A percentile compares a stretch with the other conserved stretches of the same genome.
Evolutionary conservation across 192 early-diverging fungal species (phyloP).

Genomic region (Rhizoclosmatium sp.): DNA sequence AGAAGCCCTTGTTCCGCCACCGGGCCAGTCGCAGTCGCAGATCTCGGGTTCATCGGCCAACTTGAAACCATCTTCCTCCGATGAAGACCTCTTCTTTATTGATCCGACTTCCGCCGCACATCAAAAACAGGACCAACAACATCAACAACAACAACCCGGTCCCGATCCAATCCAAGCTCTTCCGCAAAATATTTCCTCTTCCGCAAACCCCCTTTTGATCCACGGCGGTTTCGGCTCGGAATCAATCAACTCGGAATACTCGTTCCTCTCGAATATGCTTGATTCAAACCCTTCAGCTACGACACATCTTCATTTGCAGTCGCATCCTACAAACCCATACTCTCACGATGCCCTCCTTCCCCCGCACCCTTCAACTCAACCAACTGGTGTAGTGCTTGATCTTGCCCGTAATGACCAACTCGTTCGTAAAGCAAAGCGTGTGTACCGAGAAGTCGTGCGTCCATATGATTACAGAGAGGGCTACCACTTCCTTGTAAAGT

Average conservation of each 20-base stretch:
- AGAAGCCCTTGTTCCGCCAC: not conserved
- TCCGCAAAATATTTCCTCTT: not conserved
- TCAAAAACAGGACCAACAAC: too few species aligned
- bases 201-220: slow-evolving; percentile 37
- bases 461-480: slow-evolving; percentile 94
- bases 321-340: not conserved
- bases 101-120: not conserved
- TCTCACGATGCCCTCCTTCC: not conserved
- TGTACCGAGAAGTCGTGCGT: slow-evolving; percentile 79
- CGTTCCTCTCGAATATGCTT: slow-evolving; percentile 91
- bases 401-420: not conserved
- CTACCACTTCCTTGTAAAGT: slow-evolving; percentile 88
- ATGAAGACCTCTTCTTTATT: not conserved
- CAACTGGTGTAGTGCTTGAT: slow-evolving; percentile 14
- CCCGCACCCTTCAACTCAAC: slow-evolving; percentile 25
- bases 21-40: slow-evolving; percentile 5
- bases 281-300: slow-evolving; percentile 49
- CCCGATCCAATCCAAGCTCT: slow-evolving; percentile 2
- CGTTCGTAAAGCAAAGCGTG: slow-evolving; percentile 59
- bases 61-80: not conserved
- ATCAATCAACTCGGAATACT: slow-evolving; percentile 87
- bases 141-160: not conserved
- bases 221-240: slow-evolving; percentile 86
- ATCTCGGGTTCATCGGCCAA: not conserved
- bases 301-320: slow-evolving; percentile 30